Conservation (phyloP, 306 rosid species). For the Prunus armeniaca region DNA sequence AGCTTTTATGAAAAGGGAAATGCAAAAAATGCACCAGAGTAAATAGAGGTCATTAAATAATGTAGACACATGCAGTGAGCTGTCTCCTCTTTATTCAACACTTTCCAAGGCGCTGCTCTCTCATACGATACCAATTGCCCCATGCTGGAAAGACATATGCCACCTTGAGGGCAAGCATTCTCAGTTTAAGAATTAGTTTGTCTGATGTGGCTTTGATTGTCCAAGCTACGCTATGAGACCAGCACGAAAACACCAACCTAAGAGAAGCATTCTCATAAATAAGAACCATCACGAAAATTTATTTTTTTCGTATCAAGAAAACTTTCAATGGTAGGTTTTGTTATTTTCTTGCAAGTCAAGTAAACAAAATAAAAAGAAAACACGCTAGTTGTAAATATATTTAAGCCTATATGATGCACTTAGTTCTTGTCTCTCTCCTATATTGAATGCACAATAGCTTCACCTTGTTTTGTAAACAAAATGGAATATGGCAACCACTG, state of each 20-base stretch:
- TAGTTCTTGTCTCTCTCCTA: too few relatives aligned
- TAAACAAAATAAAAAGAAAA: too few relatives aligned
- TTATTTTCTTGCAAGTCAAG: too few relatives aligned
- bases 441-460: too few relatives aligned
- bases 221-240: background rate
- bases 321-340: too few relatives aligned
- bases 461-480: too few relatives aligned
- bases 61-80: slow-evolving; percentile 54
- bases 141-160: slow-evolving; percentile 98
- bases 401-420: too few relatives aligned
- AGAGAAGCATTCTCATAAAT: background rate
- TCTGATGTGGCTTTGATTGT: background rate
- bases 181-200: background rate
- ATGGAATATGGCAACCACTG: too few relatives aligned
- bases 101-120: slow-evolving; percentile 97
- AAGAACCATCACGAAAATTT: background rate
- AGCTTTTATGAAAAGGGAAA: too few relatives aligned
- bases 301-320: too few relatives aligned
- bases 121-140: slow-evolving; percentile 92
- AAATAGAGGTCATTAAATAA: too few relatives aligned
- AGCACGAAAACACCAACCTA: background rate
- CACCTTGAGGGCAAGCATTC: slow-evolving; percentile 82
- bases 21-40: background rate
- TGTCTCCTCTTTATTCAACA: slow-evolving; percentile 90
- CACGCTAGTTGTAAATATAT: too few relatives aligned